Conservation (phyloP, 2,329 filamentous ascomycete genomes). For the Orbilia blumenaviensis region DNA sequence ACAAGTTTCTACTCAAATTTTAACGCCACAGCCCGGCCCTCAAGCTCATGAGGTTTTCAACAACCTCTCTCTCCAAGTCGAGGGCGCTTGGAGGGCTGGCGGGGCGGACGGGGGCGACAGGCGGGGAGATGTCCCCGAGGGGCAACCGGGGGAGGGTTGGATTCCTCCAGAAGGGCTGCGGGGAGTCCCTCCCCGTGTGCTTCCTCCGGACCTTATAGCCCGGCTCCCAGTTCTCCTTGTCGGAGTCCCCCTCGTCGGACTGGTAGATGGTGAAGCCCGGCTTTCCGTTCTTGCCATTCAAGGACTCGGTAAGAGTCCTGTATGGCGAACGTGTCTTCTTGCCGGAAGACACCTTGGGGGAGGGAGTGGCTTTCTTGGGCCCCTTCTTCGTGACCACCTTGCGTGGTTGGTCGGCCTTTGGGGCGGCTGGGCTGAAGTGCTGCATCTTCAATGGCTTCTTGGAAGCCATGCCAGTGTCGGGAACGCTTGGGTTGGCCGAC, state of each 20-base stretch:
- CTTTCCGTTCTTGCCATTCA: conserved; percentile 31
- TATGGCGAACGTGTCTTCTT: conserved; percentile 42
- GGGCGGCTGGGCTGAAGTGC: conserved; percentile 22
- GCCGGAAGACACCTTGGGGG: conserved; percentile 31
- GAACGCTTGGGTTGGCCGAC: conserved; percentile 16
- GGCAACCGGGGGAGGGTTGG: no score
- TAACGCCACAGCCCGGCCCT: conserved; percentile 47
- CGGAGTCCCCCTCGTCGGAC: conserved; percentile 46
- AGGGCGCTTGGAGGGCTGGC: no score
- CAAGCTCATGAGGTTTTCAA: conserved; percentile 50
- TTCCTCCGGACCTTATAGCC: conserved; percentile 30
- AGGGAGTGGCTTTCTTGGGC: conserved; percentile 44
- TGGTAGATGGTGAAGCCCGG: conserved; percentile 49
- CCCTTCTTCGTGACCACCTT: conserved; percentile 45
- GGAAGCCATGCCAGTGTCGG: conserved; percentile 10
- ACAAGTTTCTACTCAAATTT: not conserved
- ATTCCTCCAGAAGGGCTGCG: conserved; percentile 42
- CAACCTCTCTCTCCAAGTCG: conserved; percentile 46
- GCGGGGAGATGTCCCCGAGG: no score
- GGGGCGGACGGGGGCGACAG: no score
- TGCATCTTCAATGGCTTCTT: conserved; percentile 25
- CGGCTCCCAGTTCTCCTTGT: conserved; percentile 51
- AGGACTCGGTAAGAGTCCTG: conserved; percentile 15
- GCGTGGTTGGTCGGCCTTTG: conserved; percentile 32
- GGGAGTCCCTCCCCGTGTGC: not conserved